Base-by-base conservation (phyloP, 2,329 filamentous ascomycete genomes). In the Fusarium acutatum region DNA sequence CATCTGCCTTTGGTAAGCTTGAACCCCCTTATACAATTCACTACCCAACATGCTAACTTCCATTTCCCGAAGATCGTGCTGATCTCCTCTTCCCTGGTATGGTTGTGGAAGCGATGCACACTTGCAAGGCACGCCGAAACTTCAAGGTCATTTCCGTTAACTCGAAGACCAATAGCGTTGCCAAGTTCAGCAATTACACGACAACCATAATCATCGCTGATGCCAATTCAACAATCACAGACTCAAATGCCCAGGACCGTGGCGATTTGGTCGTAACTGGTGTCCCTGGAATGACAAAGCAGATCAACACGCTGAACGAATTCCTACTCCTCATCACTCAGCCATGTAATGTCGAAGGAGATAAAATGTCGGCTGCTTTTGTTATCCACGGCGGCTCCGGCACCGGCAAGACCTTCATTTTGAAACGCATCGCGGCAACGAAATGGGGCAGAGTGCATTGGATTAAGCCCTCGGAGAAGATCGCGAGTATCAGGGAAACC, bases 361-460 rank as follows among this genome's bases (percentile, higher is more conserved):
- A 83, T 72, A 74, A 78, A 35, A 81, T 78, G 74, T 83, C 88
- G 2, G 86, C 88, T 59, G 90, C 90, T 1, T 87, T 96, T 40
- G 86, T 96, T 30, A 85, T 98, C 9, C 92, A 97, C 79, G 96
- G 96, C 20, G 91, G 93, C 24, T 89, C 90, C 70, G 95, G 96
- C 17, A 97, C 94, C 1, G 96, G 96, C 30, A 98, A 98, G 83
- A 92, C 90, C 1, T 87, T 93, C 72, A 85, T 98, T 1, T 84
- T 98, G 3, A 81, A 92, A 22, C 88, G 89, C 37, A 86, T 98
- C 26, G 88, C 91, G 14, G 87, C 85, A 12, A 89, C 90, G 1
- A 88, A 87, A 65, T 97, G 94, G 93, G 90, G 89, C 28, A 89
- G 88, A 44, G 89, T 95, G 2, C 88, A 93, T 73, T 87, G 84